A percentile compares a stretch with the other conserved stretches of the same genome.
These are phyloP conservation scores for Penicillium sp. DNA, from an alignment of 2,329 filamentous ascomycete species.

Conservation along the genomic window DNA sequence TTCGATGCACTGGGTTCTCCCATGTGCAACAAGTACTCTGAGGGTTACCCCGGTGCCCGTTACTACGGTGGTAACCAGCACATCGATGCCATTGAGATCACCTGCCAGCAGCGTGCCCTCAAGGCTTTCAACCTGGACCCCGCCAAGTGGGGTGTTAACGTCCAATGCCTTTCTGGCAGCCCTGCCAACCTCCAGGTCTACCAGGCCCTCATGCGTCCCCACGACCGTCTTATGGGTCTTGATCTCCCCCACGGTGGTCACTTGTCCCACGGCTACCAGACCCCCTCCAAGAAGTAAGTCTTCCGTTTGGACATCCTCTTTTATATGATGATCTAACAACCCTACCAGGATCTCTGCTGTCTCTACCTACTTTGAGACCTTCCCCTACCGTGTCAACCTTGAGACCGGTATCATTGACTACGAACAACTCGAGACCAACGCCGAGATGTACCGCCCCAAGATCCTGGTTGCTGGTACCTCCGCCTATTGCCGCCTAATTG, in stretches of 20 bases:
- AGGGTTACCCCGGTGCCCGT: conserved; percentile 95
- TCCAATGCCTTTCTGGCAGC: conserved; percentile 88
- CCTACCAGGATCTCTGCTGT: conserved; percentile 79
- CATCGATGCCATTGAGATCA: conserved; percentile 93
- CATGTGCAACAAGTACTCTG: conserved; percentile 99
- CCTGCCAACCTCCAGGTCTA: conserved; percentile 98
- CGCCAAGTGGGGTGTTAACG: conserved; percentile 96
- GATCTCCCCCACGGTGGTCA: conserved; percentile 96
- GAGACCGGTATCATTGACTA: conserved; percentile 94
- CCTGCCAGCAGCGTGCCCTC: conserved; percentile 92
- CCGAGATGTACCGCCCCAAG: conserved; percentile 88
- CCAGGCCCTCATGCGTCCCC: conserved; percentile 87
- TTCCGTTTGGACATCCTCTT: conserved; percentile 13
- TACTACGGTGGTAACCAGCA: conserved; percentile 99
- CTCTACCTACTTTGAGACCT: conserved; percentile 97
- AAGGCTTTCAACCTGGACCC: conserved; percentile 83
- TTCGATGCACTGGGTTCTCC: conserved; percentile 94
- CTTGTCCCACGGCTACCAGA: conserved; percentile 96
- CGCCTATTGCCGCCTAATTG: conserved; percentile 92
- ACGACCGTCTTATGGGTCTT: conserved; percentile 95
- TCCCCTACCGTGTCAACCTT: conserved; percentile 90
- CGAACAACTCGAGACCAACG: conserved; percentile 81
- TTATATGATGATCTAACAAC: neutral
- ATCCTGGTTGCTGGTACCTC: conserved; percentile 92
- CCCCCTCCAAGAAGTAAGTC: conserved; percentile 74